Evolutionary conservation across 129 eudicot species (phyloP).

Genomic region (Gnaphalium uliginosum): DNA sequence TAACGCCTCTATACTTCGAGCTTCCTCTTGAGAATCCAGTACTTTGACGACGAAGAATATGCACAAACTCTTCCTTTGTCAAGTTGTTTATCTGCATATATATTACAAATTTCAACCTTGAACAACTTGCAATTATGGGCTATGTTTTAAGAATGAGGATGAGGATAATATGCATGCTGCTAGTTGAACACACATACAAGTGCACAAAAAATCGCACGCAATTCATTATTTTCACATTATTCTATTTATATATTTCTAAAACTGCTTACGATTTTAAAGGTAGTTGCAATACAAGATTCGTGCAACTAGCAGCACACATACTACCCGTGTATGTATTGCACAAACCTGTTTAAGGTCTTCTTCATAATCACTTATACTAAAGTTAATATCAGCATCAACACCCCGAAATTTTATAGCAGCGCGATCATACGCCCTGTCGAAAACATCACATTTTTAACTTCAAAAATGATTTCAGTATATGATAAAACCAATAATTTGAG

Average conservation of each 20-base stretch:
- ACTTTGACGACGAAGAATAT: constrained; percentile 87
- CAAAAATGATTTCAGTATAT: not conserved
- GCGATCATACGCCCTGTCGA: constrained; percentile 32
- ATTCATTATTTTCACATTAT: not conserved
- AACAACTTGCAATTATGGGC: not conserved
- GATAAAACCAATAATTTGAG: not conserved
- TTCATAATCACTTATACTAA: constrained; percentile 54
- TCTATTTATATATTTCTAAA: not conserved
- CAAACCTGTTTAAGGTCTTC: constrained; percentile 66
- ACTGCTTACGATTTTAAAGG: not conserved
- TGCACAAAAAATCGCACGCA: no score
- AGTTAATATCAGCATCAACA: constrained; percentile 71
- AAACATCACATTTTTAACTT: not conserved
- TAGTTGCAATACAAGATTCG: no score
- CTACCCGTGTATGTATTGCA: not conserved
- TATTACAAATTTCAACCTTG: not conserved
- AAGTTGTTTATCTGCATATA: constrained; percentile 57
- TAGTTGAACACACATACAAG: no score
- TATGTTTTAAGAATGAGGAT: not conserved
- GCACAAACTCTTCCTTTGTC: constrained; percentile 80
- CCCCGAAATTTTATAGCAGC: constrained; percentile 84
- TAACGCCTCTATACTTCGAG: constrained; percentile 79
- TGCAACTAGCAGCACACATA: no score
- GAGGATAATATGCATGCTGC: no score
- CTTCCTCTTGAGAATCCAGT: constrained; percentile 81